phyloP scores from a whole-genome alignment of 208 protist species.

The Crithidia acanthocephali region DNA sequence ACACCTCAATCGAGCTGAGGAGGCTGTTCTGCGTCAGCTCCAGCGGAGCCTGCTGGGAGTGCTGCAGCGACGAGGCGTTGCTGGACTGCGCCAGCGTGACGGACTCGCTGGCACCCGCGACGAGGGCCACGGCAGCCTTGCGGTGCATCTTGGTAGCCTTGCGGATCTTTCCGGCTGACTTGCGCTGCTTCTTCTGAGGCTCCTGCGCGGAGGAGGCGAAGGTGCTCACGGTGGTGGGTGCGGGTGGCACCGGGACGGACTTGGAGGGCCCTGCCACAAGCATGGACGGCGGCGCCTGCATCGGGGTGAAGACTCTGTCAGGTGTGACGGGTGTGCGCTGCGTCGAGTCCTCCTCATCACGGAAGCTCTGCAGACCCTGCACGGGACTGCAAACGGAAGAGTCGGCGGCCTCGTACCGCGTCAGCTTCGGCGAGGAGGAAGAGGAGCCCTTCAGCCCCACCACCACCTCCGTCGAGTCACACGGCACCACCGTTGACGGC shows the following conservation, averaged over 20 bases:
- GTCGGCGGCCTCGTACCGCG: not conserved
- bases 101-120: constrained; percentile 4
- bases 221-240: not conserved
- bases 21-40: not conserved
- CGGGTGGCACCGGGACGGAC: constrained; percentile 3
- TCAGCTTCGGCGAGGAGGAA: not conserved
- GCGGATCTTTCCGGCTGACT: not conserved
- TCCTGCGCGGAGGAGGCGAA: constrained; percentile 7
- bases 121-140: constrained; percentile 10
- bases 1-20: constrained; percentile 14
- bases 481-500: not conserved
- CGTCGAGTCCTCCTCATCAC: not conserved
- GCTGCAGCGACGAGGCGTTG: not conserved
- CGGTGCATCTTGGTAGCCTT: constrained; percentile 21
- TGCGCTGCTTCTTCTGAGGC: constrained; percentile 6
- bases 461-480: not conserved
- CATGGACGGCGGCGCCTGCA: not conserved
- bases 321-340: not conserved
- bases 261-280: not conserved
- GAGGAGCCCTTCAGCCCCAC: not conserved
- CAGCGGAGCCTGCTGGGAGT: not conserved
- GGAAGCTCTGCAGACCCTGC: not conserved
- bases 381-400: not conserved
- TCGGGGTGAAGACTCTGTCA: not conserved
- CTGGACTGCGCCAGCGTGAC: constrained; percentile 7